These are phyloP conservation scores for Chytriomyces hyalinus DNA, from an alignment of 192 early-diverging fungal genomes.

Conservation along the genomic window DNA sequence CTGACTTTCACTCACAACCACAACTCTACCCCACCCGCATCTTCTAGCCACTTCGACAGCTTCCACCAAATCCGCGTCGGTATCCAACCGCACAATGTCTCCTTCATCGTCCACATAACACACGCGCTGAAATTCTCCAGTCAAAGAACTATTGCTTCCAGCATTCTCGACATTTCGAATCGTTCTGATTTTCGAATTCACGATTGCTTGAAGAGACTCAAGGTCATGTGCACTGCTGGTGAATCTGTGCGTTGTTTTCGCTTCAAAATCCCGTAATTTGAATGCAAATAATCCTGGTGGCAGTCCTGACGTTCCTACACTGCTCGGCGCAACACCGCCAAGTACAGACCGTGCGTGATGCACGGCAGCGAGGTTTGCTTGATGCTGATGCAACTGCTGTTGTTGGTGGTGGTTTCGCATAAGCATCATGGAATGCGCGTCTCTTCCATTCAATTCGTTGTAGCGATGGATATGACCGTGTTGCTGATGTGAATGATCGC, in stretches of 20 bases:
- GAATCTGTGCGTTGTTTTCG: slow-evolving; percentile 52
- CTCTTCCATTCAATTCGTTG: background rate
- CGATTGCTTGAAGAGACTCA: slow-evolving; percentile 31
- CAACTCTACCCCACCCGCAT: slow-evolving; percentile 74
- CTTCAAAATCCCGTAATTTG: slow-evolving; percentile 50
- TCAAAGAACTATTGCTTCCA: no score
- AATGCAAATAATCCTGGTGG: slow-evolving; percentile 41
- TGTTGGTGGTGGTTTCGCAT: no score
- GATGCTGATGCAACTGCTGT: no score
- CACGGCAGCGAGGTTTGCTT: background rate
- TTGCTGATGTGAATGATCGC: background rate
- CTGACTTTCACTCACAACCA: slow-evolving; percentile 60
- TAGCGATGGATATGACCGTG: background rate
- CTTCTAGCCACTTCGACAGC: slow-evolving; percentile 81
- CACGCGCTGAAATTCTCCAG: background rate
- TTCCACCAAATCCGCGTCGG: slow-evolving; percentile 83
- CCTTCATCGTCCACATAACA: slow-evolving; percentile 92
- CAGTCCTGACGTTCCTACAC: background rate
- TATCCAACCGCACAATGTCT: slow-evolving; percentile 83
- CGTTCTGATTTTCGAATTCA: slow-evolving; percentile 13
- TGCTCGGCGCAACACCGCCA: background rate
- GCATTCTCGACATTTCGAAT: background rate
- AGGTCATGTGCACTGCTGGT: slow-evolving; percentile 29
- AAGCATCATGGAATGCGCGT: no score
- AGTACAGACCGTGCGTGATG: background rate